phyloP scores from a whole-genome alignment of 805 yeast genomes.

The Tetrapisispora arboricola region DNA sequence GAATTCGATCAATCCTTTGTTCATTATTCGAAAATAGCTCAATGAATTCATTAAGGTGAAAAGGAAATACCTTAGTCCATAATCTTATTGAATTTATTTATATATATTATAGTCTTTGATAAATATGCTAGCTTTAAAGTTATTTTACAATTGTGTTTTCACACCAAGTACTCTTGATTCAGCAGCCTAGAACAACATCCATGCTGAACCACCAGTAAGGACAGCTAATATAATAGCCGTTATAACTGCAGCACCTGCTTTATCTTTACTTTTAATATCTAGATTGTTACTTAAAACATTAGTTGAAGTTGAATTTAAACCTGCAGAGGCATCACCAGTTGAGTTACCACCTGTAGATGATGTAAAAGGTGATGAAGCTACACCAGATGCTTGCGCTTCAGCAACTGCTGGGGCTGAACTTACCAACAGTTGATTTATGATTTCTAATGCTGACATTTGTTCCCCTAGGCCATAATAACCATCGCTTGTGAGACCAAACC shows the following conservation, averaged over 20 bases:
- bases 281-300: slow-evolving; percentile 31
- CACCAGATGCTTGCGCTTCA: not conserved
- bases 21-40: no score
- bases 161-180: no score
- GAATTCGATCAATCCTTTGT: no score
- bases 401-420: slow-evolving; percentile 20
- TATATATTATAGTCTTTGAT: not conserved
- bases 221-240: slow-evolving; percentile 64
- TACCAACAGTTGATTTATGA: slow-evolving; percentile 41
- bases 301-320: slow-evolving; percentile 33
- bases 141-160: not conserved
- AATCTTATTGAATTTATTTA: not conserved
- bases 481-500: slow-evolving; percentile 54
- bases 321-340: slow-evolving; percentile 44
- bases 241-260: slow-evolving; percentile 82
- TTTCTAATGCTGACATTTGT: slow-evolving; percentile 65
- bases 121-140: not conserved
- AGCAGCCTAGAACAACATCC: slow-evolving; percentile 71
- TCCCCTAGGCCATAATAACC: slow-evolving; percentile 66
- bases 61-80: no score
- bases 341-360: slow-evolving; percentile 45
- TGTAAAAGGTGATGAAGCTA: slow-evolving; percentile 39
- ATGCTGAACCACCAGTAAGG: slow-evolving; percentile 55
- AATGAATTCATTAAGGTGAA: no score
- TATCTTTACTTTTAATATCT: slow-evolving; percentile 49